Percentiles rank a stretch among this genome's conserved stretches.
Evolutionary conservation across 805 yeast genomes (phyloP).

Genomic region (Ogataea pini): DNA sequence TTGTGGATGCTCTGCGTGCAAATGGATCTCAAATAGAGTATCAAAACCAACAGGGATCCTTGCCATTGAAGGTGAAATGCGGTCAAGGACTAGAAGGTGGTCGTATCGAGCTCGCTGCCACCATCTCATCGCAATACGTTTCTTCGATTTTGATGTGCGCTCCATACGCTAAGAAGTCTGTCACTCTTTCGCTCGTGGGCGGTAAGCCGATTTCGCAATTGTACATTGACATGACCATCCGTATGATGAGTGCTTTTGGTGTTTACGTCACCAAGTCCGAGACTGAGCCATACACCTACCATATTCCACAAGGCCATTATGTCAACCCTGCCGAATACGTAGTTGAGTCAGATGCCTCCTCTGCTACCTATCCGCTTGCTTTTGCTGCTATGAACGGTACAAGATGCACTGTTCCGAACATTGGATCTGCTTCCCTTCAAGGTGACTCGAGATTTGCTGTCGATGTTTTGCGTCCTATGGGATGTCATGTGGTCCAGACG

Average conservation of each 20-base stretch:
- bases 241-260: constrained; percentile 93
- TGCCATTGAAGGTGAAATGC: constrained; percentile 75
- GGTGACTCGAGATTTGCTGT: constrained; percentile 97
- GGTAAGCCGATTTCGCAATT: constrained; percentile 96
- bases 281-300: constrained; percentile 80
- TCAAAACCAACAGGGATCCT: constrained; percentile 72
- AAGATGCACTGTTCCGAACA: constrained; percentile 89
- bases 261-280: constrained; percentile 67
- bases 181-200: constrained; percentile 84
- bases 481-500: constrained; percentile 83
- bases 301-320: constrained; percentile 83
- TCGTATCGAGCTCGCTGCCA: constrained; percentile 88
- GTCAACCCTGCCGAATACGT: constrained; percentile 81
- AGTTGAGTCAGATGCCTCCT: constrained; percentile 94
- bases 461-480: constrained; percentile 93
- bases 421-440: constrained; percentile 88
- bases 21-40: constrained; percentile 81
- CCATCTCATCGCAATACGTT: constrained; percentile 96
- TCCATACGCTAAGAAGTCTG: constrained; percentile 88
- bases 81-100: constrained; percentile 84
- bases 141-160: constrained; percentile 97
- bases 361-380: constrained; percentile 97
- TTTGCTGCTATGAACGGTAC: constrained; percentile 96
- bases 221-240: constrained; percentile 95
- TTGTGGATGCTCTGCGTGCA: constrained; percentile 82